A percentile compares a stretch with the other conserved stretches of the same genome.
These are phyloP conservation scores for Clarireedia hainanense DNA, from an alignment of 2,329 filamentous ascomycete genomes.

Conservation along the genomic window DNA sequence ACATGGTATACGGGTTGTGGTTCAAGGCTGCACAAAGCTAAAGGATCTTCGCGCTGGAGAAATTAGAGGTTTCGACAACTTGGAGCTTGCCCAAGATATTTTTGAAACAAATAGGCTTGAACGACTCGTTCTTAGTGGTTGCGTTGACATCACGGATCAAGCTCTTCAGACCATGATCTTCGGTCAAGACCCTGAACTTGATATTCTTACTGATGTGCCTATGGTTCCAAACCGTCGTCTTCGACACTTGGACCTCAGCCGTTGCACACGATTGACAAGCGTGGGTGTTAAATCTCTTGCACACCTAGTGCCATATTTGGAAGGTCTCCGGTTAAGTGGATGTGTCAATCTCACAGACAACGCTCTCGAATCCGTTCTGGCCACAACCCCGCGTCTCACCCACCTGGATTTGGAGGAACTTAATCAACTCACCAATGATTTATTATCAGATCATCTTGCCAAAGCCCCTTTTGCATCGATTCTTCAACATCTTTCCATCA, in stretches of 20 bases:
- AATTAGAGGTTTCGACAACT: conserved; percentile 68
- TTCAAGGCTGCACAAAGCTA: conserved; percentile 65
- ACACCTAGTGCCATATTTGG: conserved; percentile 66
- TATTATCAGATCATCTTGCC: conserved; percentile 65
- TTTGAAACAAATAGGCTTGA: conserved; percentile 78
- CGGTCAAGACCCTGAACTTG: conserved; percentile 68
- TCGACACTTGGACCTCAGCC: conserved; percentile 77
- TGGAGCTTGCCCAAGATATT: conserved; percentile 63
- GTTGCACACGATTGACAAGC: conserved; percentile 68
- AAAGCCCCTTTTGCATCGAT: conserved; percentile 64
- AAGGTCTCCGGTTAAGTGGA: conserved; percentile 76
- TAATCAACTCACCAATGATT: conserved; percentile 63
- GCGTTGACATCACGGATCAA: conserved; percentile 68
- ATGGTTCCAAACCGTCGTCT: conserved; percentile 71
- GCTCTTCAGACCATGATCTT: conserved; percentile 67
- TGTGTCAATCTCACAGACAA: conserved; percentile 67
- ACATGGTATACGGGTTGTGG: conserved; percentile 62
- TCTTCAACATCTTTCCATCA: conserved; percentile 77
- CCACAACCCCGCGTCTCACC: conserved; percentile 67
- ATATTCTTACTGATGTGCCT: conserved; percentile 69
- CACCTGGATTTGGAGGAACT: conserved; percentile 89
- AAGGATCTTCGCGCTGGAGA: conserved; percentile 78
- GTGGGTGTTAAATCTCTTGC: conserved; percentile 63
- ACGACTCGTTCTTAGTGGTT: conserved; percentile 73
- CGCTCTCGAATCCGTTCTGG: conserved; percentile 63